Conservation (phyloP, 768 basidiomycete genomes). For the Xerocomellus chrysenteron region DNA sequence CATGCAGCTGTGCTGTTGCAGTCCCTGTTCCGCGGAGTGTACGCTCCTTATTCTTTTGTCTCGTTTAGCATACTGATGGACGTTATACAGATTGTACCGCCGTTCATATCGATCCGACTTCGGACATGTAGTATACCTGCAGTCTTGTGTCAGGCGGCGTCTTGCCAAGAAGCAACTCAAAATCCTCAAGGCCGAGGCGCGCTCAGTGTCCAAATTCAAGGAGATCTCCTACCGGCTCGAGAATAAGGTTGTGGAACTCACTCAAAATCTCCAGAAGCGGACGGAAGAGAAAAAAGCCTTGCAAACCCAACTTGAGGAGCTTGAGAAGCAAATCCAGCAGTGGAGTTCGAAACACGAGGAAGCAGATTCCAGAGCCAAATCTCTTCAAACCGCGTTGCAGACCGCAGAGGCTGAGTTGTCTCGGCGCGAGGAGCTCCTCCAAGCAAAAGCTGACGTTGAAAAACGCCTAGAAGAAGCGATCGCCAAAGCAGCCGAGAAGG, state of each 20-base stretch:
- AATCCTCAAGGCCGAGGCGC: slow-evolving; percentile 83
- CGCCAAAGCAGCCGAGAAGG: slow-evolving; percentile 75
- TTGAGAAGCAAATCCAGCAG: slow-evolving; percentile 83
- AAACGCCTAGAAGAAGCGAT: slow-evolving; percentile 75
- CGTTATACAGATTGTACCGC: slow-evolving; percentile 49
- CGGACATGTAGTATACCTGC: slow-evolving; percentile 75
- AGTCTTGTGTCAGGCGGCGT: slow-evolving; percentile 89
- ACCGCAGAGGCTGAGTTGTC: slow-evolving; percentile 68
- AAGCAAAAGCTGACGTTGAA: slow-evolving; percentile 77
- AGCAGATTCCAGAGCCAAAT: slow-evolving; percentile 68
- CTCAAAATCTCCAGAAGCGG: slow-evolving; percentile 87
- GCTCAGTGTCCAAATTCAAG: slow-evolving; percentile 97
- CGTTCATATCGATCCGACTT: slow-evolving; percentile 59
- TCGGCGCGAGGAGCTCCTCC: slow-evolving; percentile 71
- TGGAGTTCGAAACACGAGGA: slow-evolving; percentile 91
- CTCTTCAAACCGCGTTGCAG: slow-evolving; percentile 67
- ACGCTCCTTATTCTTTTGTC: slow-evolving; percentile 37
- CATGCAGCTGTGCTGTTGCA: slow-evolving; percentile 76
- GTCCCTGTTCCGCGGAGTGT: slow-evolving; percentile 86
- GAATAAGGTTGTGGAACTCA: slow-evolving; percentile 99
- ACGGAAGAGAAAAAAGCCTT: slow-evolving; percentile 90
- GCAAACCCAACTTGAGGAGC: slow-evolving; percentile 65
- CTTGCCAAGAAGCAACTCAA: slow-evolving; percentile 85
- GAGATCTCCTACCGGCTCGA: slow-evolving; percentile 97
- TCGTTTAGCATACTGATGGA: slow-evolving; percentile 3